Percentiles rank a stretch among this genome's conserved stretches.
These are phyloP conservation scores for Trichoderma sp. DNA, from an alignment of 2,329 filamentous ascomycete species.

Conservation along the genomic window DNA sequence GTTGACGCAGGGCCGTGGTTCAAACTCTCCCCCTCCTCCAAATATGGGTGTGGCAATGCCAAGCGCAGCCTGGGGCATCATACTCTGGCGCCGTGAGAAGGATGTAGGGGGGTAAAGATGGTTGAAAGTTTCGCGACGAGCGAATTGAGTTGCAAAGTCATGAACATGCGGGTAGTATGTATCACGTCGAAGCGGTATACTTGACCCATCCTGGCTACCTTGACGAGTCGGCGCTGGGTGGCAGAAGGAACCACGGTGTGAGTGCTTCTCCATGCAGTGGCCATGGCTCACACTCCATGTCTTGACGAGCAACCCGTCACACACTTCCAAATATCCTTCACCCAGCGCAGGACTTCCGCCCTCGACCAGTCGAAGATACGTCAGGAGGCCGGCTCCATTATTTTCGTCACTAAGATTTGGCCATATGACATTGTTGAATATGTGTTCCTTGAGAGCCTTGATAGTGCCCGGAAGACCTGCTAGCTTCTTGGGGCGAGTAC, in stretches of 20 bases:
- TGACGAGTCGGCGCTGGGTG: constrained; percentile 48
- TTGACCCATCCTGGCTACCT: constrained; percentile 49
- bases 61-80: constrained; percentile 35
- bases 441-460: constrained; percentile 84
- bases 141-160: constrained; percentile 40
- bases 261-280: constrained; percentile 74
- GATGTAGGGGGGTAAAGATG: constrained; percentile 23
- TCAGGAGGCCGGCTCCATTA: constrained; percentile 87
- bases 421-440: constrained; percentile 98
- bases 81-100: constrained; percentile 26
- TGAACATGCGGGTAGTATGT: constrained; percentile 31
- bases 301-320: constrained; percentile 84
- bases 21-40: constrained; percentile 26
- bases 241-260: constrained; percentile 58
- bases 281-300: constrained; percentile 87
- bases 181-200: constrained; percentile 30
- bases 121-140: constrained; percentile 29
- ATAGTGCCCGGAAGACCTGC: constrained; percentile 88
- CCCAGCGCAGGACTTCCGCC: constrained; percentile 84
- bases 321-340: constrained; percentile 84
- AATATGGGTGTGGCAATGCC: constrained; percentile 27
- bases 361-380: constrained; percentile 83
- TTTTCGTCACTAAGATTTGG: constrained; percentile 96
- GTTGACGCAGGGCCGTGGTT: constrained; percentile 64
- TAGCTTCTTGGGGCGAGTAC: constrained; percentile 77